A percentile compares a stretch with the other conserved stretches of the same genome.
Conservation (phyloP, 2,329 filamentous ascomycete genomes). For the Diaporthe caulivora region DNA sequence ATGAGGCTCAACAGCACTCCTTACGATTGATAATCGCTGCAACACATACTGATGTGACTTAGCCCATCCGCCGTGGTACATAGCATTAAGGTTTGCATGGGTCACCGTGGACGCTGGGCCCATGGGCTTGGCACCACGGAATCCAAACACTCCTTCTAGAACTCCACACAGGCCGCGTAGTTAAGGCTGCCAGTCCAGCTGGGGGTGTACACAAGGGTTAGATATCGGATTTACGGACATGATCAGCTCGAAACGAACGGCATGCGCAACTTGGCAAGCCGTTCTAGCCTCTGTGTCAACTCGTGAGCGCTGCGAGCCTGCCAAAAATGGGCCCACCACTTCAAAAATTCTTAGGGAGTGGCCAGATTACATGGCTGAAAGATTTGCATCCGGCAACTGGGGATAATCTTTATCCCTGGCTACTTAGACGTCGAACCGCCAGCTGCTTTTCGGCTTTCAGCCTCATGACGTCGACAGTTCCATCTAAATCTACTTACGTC, state of each 20-base stretch:
- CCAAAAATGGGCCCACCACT: conserved; percentile 30
- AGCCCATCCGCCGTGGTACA: neutral
- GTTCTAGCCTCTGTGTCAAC: neutral
- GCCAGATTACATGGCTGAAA: neutral
- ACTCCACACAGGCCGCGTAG: neutral
- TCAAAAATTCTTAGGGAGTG: conserved; percentile 21
- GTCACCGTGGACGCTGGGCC: neutral
- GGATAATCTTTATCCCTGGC: conserved; percentile 32
- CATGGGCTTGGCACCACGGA: neutral
- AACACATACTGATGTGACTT: neutral
- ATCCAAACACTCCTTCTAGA: neutral
- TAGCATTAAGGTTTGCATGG: neutral
- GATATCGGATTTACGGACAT: conserved; percentile 15
- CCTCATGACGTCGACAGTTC: conserved; percentile 18
- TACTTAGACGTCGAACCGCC: neutral
- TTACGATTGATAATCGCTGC: neutral
- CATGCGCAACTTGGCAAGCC: neutral
- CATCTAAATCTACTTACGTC: neutral
- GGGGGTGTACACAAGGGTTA: neutral
- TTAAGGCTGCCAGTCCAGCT: neutral
- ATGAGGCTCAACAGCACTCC: neutral
- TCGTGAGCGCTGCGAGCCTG: neutral
- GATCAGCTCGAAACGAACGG: conserved; percentile 5
- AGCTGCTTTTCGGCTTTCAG: neutral
- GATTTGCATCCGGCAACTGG: conserved; percentile 32